Evolutionary conservation across 768 basidiomycete genomes (phyloP).

Genomic region (Lepiota subincarnata): DNA sequence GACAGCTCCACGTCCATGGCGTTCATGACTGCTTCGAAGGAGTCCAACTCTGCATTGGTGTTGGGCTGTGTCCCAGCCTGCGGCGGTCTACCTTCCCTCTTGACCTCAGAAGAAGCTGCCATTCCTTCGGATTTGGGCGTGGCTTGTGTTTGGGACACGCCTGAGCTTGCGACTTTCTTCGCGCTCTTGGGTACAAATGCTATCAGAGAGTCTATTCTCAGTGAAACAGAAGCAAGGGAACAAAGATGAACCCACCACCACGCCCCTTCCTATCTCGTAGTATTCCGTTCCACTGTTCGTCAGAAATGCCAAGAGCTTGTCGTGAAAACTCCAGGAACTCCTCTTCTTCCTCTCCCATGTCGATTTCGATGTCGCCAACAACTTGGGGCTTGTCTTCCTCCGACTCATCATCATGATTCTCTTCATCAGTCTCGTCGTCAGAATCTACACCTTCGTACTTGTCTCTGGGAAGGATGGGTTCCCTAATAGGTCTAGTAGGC

Average conservation of each 20-base stretch:
- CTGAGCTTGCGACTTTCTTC: slow-evolving; percentile 13
- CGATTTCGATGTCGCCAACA: slow-evolving; percentile 79
- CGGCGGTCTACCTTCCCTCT: slow-evolving; percentile 15
- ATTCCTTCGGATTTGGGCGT: slow-evolving; percentile 13
- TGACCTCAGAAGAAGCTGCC: neutral
- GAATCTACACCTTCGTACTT: slow-evolving; percentile 90
- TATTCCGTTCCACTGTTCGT: slow-evolving; percentile 89
- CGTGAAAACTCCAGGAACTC: slow-evolving; percentile 95
- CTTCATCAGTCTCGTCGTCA: slow-evolving; percentile 80
- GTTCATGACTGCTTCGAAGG: slow-evolving; percentile 94
- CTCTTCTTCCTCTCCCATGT: slow-evolving; percentile 91
- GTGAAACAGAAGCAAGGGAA: neutral
- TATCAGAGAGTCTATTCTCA: slow-evolving; percentile 20
- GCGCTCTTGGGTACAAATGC: slow-evolving; percentile 57
- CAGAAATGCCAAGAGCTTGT: slow-evolving; percentile 83
- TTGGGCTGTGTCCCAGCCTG: slow-evolving; percentile 34
- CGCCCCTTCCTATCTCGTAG: slow-evolving; percentile 69
- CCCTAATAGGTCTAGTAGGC: slow-evolving; percentile 51
- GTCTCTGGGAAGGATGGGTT: slow-evolving; percentile 78
- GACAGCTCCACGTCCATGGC: slow-evolving; percentile 88
- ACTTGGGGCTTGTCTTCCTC: slow-evolving; percentile 84
- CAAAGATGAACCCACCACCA: slow-evolving; percentile 60
- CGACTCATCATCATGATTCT: slow-evolving; percentile 52
- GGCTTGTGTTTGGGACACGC: slow-evolving; percentile 1
- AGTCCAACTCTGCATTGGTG: slow-evolving; percentile 72